Evolutionary conservation across 805 yeast species (phyloP), one percentile per base, ranked within the genome.

Genomic region (Huiozyma sinensis): DNA sequence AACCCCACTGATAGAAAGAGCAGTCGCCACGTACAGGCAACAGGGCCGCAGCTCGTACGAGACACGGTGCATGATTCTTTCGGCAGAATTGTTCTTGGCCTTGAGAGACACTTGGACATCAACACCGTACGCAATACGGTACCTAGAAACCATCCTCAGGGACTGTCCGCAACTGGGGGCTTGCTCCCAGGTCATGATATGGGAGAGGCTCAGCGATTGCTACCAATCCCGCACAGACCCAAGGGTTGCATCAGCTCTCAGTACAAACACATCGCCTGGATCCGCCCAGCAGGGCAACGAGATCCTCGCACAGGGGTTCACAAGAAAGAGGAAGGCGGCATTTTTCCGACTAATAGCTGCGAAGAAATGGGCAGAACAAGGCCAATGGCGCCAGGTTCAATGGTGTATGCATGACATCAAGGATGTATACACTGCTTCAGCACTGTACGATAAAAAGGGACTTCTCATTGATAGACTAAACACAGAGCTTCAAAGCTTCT

Each of bases 321-420:
- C 83, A 2, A 68, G 95, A 46, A 63, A 63, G 42, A 71, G 97
- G 44, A 87, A 87, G 57, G 77, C 88, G 1, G 76, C 85, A 0
- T 69, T 89, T 29, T 88, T 95, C 86, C 72, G 73, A 50, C 58
- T 88, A 28, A 58, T 88, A 28, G 80, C 95, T 0, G 81, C 87
- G 6, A 75, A 75, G 44, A 84, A 83, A 56, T 79, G 95, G 83
- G 70, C 71, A 11, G 63, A 66, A 46, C 58, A 57, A 42, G 50
- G 52, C 33, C 60, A 59, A 44, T 57, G 63, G 62, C 49, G 53
- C 28, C 64, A 58, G 38, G 60, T 58, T 2, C 40, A 47, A 28
- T 61, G 66, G 66, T 53, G 64, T 35, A 43, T 58, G 13, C 38
- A 47, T 17, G 63, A 59, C 44, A 54, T 69, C 0, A 53, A 57